phyloP scores from a whole-genome alignment of 2,329 filamentous ascomycete genomes.

The Sarocladium oryzae region DNA sequence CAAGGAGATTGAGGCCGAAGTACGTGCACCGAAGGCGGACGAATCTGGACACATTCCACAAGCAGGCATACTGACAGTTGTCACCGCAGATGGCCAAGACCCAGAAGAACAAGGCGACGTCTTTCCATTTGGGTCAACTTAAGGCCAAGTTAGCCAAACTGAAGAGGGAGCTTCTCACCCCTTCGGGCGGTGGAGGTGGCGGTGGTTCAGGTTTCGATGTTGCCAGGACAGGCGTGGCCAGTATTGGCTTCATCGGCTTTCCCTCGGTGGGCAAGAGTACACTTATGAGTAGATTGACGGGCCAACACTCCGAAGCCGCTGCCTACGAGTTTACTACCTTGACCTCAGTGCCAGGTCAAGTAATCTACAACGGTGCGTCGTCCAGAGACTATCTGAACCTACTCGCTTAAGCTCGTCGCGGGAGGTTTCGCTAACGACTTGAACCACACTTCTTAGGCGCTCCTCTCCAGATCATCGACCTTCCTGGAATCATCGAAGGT shows the following conservation, averaged over 20 bases:
- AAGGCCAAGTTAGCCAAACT: slow-evolving; percentile 98
- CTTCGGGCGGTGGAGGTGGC: slow-evolving; percentile 74
- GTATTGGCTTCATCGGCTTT: slow-evolving; percentile 96
- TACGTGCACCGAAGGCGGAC: slow-evolving; percentile 36
- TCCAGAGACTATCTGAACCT: slow-evolving; percentile 12
- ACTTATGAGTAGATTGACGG: slow-evolving; percentile 88
- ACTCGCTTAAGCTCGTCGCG: slow-evolving; percentile 3
- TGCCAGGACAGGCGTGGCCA: slow-evolving; percentile 92
- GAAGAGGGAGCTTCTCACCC: slow-evolving; percentile 90
- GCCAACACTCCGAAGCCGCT: slow-evolving; percentile 93
- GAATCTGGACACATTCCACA: slow-evolving; percentile 44
- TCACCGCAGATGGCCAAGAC: slow-evolving; percentile 78
- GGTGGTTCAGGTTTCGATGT: slow-evolving; percentile 92
- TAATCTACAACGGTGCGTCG: slow-evolving; percentile 73
- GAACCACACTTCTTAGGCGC: slow-evolving; percentile 45
- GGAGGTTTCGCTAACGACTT: background rate
- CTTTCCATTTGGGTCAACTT: slow-evolving; percentile 88
- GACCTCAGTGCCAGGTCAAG: slow-evolving; percentile 94
- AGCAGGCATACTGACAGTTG: slow-evolving; percentile 69
- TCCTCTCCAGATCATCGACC: slow-evolving; percentile 95
- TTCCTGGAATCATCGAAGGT: slow-evolving; percentile 97
- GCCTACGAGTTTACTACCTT: slow-evolving; percentile 99
- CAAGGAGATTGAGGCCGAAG: slow-evolving; percentile 93
- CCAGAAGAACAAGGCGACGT: slow-evolving; percentile 95
- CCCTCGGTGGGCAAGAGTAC: slow-evolving; percentile 98